Percentiles rank a stretch among this genome's conserved stretches.
Conservation (phyloP, 495 filamentous ascomycete genomes). For the Amniculicola lignicola region DNA sequence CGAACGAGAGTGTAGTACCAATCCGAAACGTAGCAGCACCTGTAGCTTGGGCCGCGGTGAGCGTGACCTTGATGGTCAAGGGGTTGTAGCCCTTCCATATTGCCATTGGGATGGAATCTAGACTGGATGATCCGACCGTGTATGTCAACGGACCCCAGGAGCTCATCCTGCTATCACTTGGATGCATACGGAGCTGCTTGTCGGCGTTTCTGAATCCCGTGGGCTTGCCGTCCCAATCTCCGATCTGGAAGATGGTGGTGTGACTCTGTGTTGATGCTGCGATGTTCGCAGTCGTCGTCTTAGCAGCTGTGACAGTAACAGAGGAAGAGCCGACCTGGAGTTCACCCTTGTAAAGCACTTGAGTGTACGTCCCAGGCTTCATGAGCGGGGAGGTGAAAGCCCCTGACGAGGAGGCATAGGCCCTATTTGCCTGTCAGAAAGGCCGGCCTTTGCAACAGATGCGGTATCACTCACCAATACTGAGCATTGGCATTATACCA, state of each 20-base stretch:
- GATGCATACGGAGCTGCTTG: constrained; percentile 65
- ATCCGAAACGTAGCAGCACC: constrained; percentile 59
- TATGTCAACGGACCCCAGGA: constrained; percentile 58
- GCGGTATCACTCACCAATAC: no score
- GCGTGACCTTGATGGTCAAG: constrained; percentile 59
- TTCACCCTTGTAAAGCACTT: constrained; percentile 65
- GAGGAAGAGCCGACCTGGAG: constrained; percentile 53
- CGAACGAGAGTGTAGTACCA: constrained; percentile 62
- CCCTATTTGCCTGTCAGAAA: no score
- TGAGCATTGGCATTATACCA: constrained; percentile 63
- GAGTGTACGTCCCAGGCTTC: constrained; percentile 66
- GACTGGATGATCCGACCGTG: constrained; percentile 53
- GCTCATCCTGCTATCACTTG: constrained; percentile 59
- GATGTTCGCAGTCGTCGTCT: constrained; percentile 53
- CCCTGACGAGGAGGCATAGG: constrained; percentile 51
- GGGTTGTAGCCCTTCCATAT: constrained; percentile 62
- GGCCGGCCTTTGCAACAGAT: no score
- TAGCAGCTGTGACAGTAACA: constrained; percentile 55
- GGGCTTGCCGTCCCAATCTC: constrained; percentile 61
- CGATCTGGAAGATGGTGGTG: constrained; percentile 60
- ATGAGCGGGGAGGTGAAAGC: constrained; percentile 61
- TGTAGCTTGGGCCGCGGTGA: constrained; percentile 47
- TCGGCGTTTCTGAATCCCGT: constrained; percentile 64
- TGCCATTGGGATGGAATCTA: constrained; percentile 62
- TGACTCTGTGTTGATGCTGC: constrained; percentile 47